A percentile compares a stretch with the other conserved stretches of the same genome.
These are phyloP conservation scores for Pleurostoma richardsiae DNA, from an alignment of 2,329 filamentous ascomycete species.

Conservation along the genomic window DNA sequence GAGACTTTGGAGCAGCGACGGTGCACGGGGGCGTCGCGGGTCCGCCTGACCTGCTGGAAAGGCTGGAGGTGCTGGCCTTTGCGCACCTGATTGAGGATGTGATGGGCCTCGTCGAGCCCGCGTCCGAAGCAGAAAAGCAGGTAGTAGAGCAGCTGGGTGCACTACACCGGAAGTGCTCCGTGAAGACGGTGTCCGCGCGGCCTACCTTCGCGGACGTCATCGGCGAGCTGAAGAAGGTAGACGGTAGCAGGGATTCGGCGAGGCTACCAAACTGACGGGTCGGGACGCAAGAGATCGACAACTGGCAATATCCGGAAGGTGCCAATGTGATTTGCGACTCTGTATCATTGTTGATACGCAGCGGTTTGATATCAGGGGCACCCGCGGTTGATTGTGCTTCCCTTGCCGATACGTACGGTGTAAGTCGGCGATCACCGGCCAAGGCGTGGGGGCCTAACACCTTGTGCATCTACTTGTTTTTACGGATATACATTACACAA, in stretches of 20 bases:
- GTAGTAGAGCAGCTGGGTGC: slow-evolving; percentile 15
- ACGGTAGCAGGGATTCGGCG: slow-evolving; percentile 4
- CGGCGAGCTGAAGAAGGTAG: slow-evolving; percentile 14
- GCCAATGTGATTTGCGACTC: too few species aligned
- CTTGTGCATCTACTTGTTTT: too few species aligned
- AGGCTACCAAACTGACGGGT: not conserved
- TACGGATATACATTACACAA: too few species aligned
- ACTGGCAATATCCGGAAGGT: too few species aligned
- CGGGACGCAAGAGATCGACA: too few species aligned
- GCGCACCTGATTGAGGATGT: slow-evolving; percentile 40
- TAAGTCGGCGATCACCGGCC: too few species aligned
- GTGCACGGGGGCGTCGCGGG: slow-evolving; percentile 26
- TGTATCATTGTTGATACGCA: too few species aligned
- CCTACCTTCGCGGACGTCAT: slow-evolving; percentile 25
- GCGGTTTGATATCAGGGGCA: too few species aligned
- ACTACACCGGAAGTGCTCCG: slow-evolving; percentile 21
- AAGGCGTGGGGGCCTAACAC: too few species aligned
- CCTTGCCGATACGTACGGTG: too few species aligned
- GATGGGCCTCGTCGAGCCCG: slow-evolving; percentile 23
- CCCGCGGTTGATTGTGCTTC: too few species aligned
- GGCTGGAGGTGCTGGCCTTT: slow-evolving; percentile 41
- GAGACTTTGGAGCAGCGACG: slow-evolving; percentile 42
- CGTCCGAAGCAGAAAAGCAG: slow-evolving; percentile 5
- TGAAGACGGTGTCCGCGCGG: slow-evolving; percentile 15
- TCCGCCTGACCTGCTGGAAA: slow-evolving; percentile 23